phyloP scores from a whole-genome alignment of 805 yeast genomes.

The Saccharomycopsis oosterbeekiorum region DNA sequence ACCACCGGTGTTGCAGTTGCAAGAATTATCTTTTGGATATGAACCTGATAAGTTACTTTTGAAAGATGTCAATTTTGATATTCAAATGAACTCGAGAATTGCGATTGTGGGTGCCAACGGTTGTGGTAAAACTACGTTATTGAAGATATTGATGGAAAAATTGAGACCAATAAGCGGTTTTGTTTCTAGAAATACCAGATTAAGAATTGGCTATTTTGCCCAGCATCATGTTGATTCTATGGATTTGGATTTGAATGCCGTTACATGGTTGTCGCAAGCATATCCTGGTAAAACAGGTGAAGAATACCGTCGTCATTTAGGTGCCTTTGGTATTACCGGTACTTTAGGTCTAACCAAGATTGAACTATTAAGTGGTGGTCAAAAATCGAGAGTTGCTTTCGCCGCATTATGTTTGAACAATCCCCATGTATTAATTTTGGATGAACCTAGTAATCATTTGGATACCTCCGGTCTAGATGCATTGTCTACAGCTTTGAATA shows the following conservation, averaged over 20 bases:
- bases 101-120: constrained; percentile 99
- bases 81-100: constrained; percentile 88
- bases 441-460: constrained; percentile 97
- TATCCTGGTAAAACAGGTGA: constrained; percentile 94
- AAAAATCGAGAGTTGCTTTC: constrained; percentile 95
- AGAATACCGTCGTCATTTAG: constrained; percentile 92
- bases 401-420: constrained; percentile 85
- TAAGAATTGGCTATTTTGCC: constrained; percentile 93
- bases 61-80: constrained; percentile 74
- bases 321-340: constrained; percentile 96
- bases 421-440: constrained; percentile 87
- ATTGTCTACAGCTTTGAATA: constrained; percentile 74
- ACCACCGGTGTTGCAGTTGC: constrained; percentile 87
- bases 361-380: constrained; percentile 91
- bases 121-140: constrained; percentile 94
- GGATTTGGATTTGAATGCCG: constrained; percentile 81
- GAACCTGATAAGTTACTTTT: constrained; percentile 52
- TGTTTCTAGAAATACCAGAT: constrained; percentile 70
- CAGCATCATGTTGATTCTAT: constrained; percentile 98
- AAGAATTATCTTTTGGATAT: constrained; percentile 82
- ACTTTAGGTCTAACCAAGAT: constrained; percentile 86
- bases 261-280: constrained; percentile 83
- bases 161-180: constrained; percentile 68
- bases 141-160: constrained; percentile 76
- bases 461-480: constrained; percentile 98